phyloP scores from a whole-genome alignment of 2,329 filamentous ascomycete genomes.

The Penicillium verrucosum region DNA sequence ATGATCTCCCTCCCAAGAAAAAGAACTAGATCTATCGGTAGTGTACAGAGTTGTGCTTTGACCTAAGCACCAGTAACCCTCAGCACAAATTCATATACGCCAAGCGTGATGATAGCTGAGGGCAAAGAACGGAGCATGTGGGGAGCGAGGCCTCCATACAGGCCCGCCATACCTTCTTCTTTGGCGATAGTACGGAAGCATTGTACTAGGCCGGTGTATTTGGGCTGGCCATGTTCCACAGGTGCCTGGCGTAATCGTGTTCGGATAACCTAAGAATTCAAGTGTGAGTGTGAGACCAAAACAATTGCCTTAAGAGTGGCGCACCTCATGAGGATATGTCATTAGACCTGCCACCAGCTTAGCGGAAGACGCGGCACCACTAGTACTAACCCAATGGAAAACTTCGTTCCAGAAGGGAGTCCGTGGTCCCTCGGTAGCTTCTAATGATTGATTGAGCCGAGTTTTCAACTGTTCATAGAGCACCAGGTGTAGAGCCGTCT shows the following conservation, averaged over 20 bases:
- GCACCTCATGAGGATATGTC: constrained; percentile 38
- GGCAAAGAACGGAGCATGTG: constrained; percentile 37
- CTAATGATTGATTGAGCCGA: constrained; percentile 20
- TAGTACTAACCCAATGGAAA: constrained; percentile 30
- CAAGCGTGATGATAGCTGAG: constrained; percentile 37
- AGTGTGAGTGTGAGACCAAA: not conserved
- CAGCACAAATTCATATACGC: constrained; percentile 39
- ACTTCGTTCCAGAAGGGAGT: constrained; percentile 25
- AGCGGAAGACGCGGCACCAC: constrained; percentile 34
- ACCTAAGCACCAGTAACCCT: constrained; percentile 14
- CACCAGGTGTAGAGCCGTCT: constrained; percentile 37
- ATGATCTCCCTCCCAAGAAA: not conserved
- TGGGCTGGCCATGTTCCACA: constrained; percentile 32
- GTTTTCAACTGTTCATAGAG: constrained; percentile 38
- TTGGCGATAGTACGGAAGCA: constrained; percentile 35
- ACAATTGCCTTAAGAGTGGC: not conserved
- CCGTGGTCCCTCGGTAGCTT: constrained; percentile 18
- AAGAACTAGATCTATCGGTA: not conserved
- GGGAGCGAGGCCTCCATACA: constrained; percentile 39
- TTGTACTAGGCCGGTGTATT: constrained; percentile 37
- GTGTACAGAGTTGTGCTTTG: not conserved
- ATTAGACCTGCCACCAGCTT: constrained; percentile 34
- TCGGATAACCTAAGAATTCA: constrained; percentile 30
- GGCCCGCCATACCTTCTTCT: constrained; percentile 35
- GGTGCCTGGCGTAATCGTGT: constrained; percentile 38